Conservation (phyloP, 805 yeast species). For the Suhomyces canberraensis region DNA sequence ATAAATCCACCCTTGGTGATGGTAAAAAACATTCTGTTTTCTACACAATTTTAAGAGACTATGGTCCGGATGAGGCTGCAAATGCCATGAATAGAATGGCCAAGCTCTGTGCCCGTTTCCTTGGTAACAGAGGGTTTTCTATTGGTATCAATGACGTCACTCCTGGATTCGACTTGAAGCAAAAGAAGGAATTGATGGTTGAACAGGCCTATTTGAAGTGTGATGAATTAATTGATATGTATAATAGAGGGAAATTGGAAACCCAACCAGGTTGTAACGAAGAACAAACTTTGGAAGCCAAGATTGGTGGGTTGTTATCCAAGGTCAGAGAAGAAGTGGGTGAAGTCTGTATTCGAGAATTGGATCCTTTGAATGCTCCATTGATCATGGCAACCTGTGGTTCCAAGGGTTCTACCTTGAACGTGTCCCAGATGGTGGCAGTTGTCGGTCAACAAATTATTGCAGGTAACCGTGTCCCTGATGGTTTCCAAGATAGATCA, state of each 20-base stretch:
- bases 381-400: slow-evolving; percentile 99
- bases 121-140: slow-evolving; percentile 95
- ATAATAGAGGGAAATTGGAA: slow-evolving; percentile 82
- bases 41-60: slow-evolving; percentile 91
- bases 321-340: slow-evolving; percentile 99
- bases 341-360: slow-evolving; percentile 90
- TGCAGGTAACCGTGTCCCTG: slow-evolving; percentile 98
- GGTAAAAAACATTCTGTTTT: slow-evolving; percentile 97
- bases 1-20: slow-evolving; percentile 92
- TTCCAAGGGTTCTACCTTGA: slow-evolving; percentile 95
- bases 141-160: slow-evolving; percentile 98
- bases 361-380: slow-evolving; percentile 90
- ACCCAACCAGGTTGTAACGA: slow-evolving; percentile 99
- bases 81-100: slow-evolving; percentile 98
- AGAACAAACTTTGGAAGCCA: slow-evolving; percentile 96
- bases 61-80: slow-evolving; percentile 96
- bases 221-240: slow-evolving; percentile 80
- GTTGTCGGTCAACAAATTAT: slow-evolving; percentile 99
- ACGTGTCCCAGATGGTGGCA: slow-evolving; percentile 99
- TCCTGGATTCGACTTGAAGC: slow-evolving; percentile 75
- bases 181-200: slow-evolving; percentile 81
- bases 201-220: slow-evolving; percentile 87
- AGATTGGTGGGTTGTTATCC: slow-evolving; percentile 92
- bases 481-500: slow-evolving; percentile 99
- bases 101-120: slow-evolving; percentile 91